phyloP scores from a whole-genome alignment of 495 filamentous ascomycete genomes.

The Xylaria acuta region DNA sequence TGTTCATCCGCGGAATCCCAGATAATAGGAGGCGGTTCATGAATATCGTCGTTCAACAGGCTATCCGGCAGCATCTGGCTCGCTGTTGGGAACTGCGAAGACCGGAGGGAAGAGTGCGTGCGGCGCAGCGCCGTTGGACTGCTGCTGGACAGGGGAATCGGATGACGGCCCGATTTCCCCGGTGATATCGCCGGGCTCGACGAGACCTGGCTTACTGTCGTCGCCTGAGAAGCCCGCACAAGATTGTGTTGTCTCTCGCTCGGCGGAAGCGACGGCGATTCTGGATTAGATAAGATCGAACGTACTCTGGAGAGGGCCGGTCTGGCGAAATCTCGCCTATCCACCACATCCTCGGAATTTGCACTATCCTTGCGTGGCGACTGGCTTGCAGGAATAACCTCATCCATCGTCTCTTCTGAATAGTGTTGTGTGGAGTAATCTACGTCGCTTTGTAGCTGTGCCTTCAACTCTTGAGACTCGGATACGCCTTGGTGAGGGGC shows the following conservation, averaged over 20 bases:
- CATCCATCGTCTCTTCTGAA: constrained; percentile 30
- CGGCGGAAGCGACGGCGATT: constrained; percentile 20
- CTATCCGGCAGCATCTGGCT: constrained; percentile 63
- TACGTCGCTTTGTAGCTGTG: constrained; percentile 54
- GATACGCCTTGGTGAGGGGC: constrained; percentile 29
- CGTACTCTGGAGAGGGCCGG: constrained; percentile 28
- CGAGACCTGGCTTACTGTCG: constrained; percentile 45
- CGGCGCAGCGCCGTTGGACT: constrained; percentile 31
- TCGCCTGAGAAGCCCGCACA: constrained; percentile 52
- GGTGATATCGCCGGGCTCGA: constrained; percentile 43
- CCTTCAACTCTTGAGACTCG: constrained; percentile 54
- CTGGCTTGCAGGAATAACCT: constrained; percentile 46
- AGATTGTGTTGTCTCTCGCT: constrained; percentile 23
- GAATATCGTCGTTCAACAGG: constrained; percentile 56
- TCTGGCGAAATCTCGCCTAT: constrained; percentile 21
- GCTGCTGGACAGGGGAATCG: constrained; percentile 31
- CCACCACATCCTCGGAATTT: neutral
- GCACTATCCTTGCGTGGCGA: constrained; percentile 21
- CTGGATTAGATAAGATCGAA: constrained; percentile 15
- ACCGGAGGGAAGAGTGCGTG: constrained; percentile 39
- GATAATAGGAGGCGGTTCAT: constrained; percentile 48
- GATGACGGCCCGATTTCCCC: constrained; percentile 38
- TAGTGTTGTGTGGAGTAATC: constrained; percentile 48
- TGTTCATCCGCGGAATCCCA: constrained; percentile 57
- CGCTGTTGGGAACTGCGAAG: constrained; percentile 50